Evolutionary conservation across 306 rosid genomes (phyloP), one percentile per base, ranked within the genome.

Genomic region (Echinosophora koreensis): DNA sequence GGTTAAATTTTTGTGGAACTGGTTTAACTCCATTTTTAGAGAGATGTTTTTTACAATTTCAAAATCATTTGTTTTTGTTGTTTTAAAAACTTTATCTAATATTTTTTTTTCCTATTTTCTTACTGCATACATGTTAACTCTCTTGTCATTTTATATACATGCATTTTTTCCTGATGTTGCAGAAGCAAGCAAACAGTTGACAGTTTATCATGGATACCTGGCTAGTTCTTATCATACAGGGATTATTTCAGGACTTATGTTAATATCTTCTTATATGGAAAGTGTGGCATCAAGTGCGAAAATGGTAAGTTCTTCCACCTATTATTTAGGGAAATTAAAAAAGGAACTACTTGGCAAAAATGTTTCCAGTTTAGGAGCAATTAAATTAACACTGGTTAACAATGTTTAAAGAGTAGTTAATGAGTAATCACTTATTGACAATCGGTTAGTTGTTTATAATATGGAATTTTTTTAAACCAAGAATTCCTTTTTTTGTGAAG

Each of bases 201-300:
- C 81, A 73, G 98, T 86, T 51, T 80, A 90, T 86, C 98, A 94
- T 84, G 94, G 91, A 80, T 92, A 88, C 78, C 64, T 86, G 65
- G 93, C 97, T 73, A 94, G 98, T 84, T 92, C 98, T 85, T 94
- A 94, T 83, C 97, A 94, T 72, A 80, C 92, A 16, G 97, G 98
- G 75, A 94, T 94, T 65, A 79, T 94, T 71, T 94, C 98, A 60
- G 98, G 98, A 76, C 88, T 94, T 77, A 72, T 74, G 59, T 74
- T 94, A 86, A 89, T 92, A 51, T 92, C 97, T 82, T 86, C 89
- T 30, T 88, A 86, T 77, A 84, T 94, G 90, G 92, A 87, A 85
- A 85, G 78, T 83, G 83, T 85, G 82, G 89, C 87, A 65, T 83
- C 88, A 38, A 82, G 86, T 38, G 85, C 87, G 73, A 85, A 85